These are phyloP conservation scores for Coleophoma crateriformis DNA, from an alignment of 2,329 filamentous ascomycete genomes.

Conservation along the genomic window DNA sequence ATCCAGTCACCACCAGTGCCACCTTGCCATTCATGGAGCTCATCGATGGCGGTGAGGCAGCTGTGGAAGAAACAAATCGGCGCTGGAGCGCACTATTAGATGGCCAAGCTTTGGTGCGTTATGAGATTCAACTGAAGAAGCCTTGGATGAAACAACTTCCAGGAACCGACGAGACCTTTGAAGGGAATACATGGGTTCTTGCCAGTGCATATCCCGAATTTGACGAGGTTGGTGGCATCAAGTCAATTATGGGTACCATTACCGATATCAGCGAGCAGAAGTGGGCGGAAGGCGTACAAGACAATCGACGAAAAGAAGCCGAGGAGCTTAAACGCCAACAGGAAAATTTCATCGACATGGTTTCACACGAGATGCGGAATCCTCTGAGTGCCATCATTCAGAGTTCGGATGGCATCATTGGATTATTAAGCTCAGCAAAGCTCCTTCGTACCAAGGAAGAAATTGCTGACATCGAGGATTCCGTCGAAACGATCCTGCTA, in stretches of 20 bases:
- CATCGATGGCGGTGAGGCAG: not conserved
- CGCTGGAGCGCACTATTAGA: not conserved
- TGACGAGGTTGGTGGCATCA: not conserved
- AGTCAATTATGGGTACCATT: constrained; percentile 1
- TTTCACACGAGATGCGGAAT: constrained; percentile 71
- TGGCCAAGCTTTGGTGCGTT: not conserved
- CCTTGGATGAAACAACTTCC: not conserved
- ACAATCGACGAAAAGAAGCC: constrained; percentile 69
- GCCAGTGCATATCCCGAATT: not conserved
- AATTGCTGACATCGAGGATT: not conserved
- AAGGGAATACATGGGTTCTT: not conserved
- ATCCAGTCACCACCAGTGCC: not conserved
- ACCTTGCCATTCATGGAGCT: not conserved
- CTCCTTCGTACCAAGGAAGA: not conserved
- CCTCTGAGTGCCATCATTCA: constrained; percentile 69
- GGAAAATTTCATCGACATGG: constrained; percentile 68
- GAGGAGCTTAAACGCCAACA: constrained; percentile 70
- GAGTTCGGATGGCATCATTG: constrained; percentile 66
- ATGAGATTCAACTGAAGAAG: not conserved
- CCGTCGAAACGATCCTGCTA: constrained; percentile 60
- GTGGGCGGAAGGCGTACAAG: constrained; percentile 74
- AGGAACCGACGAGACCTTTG: not conserved
- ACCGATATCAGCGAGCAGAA: constrained; percentile 76
- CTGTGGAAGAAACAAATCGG: not conserved
- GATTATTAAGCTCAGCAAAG: constrained; percentile 35